Base-by-base conservation (phyloP, 2,329 filamentous ascomycete species). In the Arthrobotrys sinensis region DNA sequence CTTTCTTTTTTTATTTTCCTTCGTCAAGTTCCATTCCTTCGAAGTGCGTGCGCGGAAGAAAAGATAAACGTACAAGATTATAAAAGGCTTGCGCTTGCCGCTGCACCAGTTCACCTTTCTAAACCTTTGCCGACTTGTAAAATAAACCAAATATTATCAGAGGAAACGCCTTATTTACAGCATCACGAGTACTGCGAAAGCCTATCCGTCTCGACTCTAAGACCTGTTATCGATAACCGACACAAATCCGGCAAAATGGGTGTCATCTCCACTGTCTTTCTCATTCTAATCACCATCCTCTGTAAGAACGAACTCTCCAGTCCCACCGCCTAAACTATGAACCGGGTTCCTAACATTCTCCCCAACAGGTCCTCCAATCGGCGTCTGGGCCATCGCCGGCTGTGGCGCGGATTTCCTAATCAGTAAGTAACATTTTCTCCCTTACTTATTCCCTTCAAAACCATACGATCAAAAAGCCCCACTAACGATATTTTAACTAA, bases 301-400 rank as follows among this genome's bases (percentile, higher is more conserved):
- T 81, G 86, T 87, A 83, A 80, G 84, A 80, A 3, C 53, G n/a
- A 28, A 32, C n/a, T 36, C n/a, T 62, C 6, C 38, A 24, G 10
- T 14, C 14, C 10, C 12, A 16, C 19, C 19, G 7, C 19, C 50
- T 10, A 38, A 62, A 52, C 4, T 28, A 19, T n/a, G 0, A 48
- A 24, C 5, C 3, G 55, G 40, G n/a, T 16, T 28, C 3, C 67
- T 71, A 71, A 71, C 28, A 16, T 8, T 14, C 12, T 80, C 16
- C 19, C 6, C 6, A 19, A 55, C 80, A 92, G 91, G 91, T 76
- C 91, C 91, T 64, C 91, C 91, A 12, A 83, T 90, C 68, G 90
- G 90, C 62, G 90, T 91, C 52, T 90, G 87, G 82, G 84, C 88
- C 60, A 87, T 92, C 64, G 88, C 90, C 71, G 91, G 91, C 82